Base-by-base conservation (phyloP, 2,329 filamentous ascomycete genomes). In the Chaetomiaceae sp. region DNA sequence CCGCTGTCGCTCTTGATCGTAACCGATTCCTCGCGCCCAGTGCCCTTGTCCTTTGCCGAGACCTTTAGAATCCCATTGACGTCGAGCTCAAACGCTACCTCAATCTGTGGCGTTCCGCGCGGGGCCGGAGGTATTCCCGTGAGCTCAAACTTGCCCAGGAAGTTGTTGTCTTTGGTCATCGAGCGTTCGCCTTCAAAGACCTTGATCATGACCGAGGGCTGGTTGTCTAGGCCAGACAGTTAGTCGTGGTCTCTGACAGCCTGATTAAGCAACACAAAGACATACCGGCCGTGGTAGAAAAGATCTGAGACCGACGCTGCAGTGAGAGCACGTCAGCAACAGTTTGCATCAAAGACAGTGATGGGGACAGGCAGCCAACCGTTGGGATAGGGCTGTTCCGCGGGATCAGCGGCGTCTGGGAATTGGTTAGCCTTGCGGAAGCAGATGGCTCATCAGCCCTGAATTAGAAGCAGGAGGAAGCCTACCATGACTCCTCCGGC, bases 1-100 rank as follows among this genome's bases (percentile, higher is more conserved):
- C 92, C 92, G 85, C 96, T 96, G 78, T 97, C 92, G 78, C 96
- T 97, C 76, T 87, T 96, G 71, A 97, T 97, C 64, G 91, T 96
- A 73, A 99, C 96, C 58, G 87, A 89, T 80, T 99, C 91, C 59
- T 83, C 84, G 82, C 96, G 96, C 73, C 92, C 94, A 65, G 92
- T 96, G 70, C 91, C 94, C 87, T 97, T 97, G 76, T 99, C 94
- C 68, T 88, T 86, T 63, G 94, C 94, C 62, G 88, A 89, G 60
- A 99, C 94, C 81, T 95, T 92, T 63, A 99, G 84, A 66, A 99
- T 96, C 80, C 94, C 92, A 76, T 99, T 97, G 79, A 91, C 91
- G 68, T 99, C 92, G 55, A 99, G 86, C 75, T 96, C 90, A 73
- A 99, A 99, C 29, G 89, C 89, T 65, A 99, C 94, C 77, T 99